Evolutionary conservation across 129 eudicot species (phyloP), one percentile per base, ranked within the genome.

Genomic region (Helichrysum umbraculigerum): DNA sequence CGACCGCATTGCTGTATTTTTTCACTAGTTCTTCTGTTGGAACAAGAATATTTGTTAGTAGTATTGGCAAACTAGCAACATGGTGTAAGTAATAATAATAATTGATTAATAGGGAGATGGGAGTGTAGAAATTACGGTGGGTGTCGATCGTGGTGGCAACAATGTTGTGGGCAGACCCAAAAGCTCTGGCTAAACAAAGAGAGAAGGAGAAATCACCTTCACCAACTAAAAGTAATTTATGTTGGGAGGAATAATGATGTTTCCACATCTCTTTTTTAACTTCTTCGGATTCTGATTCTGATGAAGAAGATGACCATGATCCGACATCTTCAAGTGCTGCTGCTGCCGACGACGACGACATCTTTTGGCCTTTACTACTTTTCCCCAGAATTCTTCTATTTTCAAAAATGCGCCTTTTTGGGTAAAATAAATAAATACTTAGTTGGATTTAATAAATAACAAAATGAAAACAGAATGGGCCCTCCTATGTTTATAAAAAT

Each of bases 151-250:
- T 86, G 15, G 96, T 84, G 35, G 91, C 86, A 20, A 82, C 75
- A 16, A 87, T 89, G 78, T 89, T 85, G 6, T 70, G 29, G 33
- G 88, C 91, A 44, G 81, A 66, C 1, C 86, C 82, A 41, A 87
- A 89, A 15, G 86, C 88, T 12, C 2, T 54, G 32, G 96, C 88
- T n/a, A 89, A 79, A 54, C 79, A 72, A 14, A 86, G 74, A 17
- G 91, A 76, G 58, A 89, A 89, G 9, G 96, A 87, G 78, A 89
- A 85, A 68, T 87, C 96, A 2, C 96, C 96, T 28, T 89, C 91
- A 0, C 96, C 89, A 7, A 89, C 89, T 32, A 89, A 59, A 56
- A 87, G 81, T 68, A 89, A 85, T 42, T 68, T 71, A 7, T 89
- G 95, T 6, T 59, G 2, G 7, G 87, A 84, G 66, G 82, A 79